Conservation (phyloP, 108 stramenopile species). For the Asterionellopsis glacialis region DNA sequence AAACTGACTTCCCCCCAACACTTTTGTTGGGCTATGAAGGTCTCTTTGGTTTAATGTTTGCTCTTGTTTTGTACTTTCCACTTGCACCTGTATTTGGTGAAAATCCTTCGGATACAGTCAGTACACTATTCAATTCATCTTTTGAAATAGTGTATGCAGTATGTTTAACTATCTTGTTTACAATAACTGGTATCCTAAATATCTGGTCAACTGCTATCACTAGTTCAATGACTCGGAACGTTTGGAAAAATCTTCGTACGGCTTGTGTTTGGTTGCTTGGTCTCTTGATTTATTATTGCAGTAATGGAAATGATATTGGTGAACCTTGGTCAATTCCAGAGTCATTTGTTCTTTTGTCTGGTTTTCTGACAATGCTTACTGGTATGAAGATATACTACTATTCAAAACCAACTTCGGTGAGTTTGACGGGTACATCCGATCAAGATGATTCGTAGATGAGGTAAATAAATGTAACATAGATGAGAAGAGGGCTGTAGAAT, state of each 20-base stretch:
- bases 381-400: constrained; percentile 31
- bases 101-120: constrained; percentile 5
- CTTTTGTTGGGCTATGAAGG: constrained; percentile 42
- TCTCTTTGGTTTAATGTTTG: constrained; percentile 25
- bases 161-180: constrained; percentile 11
- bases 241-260: constrained; percentile 23
- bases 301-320: constrained; percentile 18
- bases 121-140: neutral
- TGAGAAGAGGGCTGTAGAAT: too few relatives aligned
- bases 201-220: too few relatives aligned
- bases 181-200: constrained; percentile 1
- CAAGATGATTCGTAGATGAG: too few relatives aligned
- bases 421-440: too few relatives aligned
- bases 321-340: constrained; percentile 32
- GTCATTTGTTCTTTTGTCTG: constrained; percentile 24
- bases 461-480: too few relatives aligned
- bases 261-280: constrained; percentile 30
- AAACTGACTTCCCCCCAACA: constrained; percentile 29
- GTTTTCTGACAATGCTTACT: constrained; percentile 21
- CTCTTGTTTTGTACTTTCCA: constrained; percentile 15
- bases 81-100: constrained; percentile 8
- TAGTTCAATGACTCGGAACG: too few relatives aligned
- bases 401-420: too few relatives aligned
- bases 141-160: constrained; percentile 5
- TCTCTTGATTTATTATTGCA: constrained; percentile 24